phyloP scores from a whole-genome alignment of 2,329 filamentous ascomycete genomes.

The Fusarium sambucinum region DNA sequence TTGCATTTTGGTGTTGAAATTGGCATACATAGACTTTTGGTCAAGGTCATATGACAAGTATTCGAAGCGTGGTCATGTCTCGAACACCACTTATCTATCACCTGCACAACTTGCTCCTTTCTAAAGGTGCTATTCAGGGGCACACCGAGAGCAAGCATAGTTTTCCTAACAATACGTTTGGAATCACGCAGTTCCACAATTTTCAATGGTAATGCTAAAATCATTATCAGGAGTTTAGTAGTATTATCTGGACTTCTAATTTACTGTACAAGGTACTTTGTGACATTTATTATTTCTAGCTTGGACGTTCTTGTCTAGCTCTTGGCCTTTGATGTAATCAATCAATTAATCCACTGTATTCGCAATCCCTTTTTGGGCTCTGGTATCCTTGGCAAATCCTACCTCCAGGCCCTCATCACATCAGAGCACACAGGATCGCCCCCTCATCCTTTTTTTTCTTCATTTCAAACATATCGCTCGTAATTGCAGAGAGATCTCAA shows the following conservation, averaged over 20 bases:
- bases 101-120: background rate
- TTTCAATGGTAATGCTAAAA: background rate
- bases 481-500: background rate
- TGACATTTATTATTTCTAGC: slow-evolving; percentile 15
- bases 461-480: slow-evolving; percentile 13
- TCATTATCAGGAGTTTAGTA: background rate
- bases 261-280: background rate
- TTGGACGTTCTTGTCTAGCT: slow-evolving; percentile 3
- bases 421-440: background rate
- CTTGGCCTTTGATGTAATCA: slow-evolving; percentile 3
- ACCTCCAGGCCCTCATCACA: background rate
- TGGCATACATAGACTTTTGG: background rate
- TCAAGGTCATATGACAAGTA: slow-evolving; percentile 4
- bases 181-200: background rate
- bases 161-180: background rate
- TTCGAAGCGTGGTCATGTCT: background rate
- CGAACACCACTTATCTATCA: background rate
- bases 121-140: background rate
- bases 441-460: background rate
- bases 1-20: slow-evolving; percentile 18
- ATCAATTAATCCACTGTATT: slow-evolving; percentile 25
- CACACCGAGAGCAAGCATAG: background rate
- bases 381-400: slow-evolving; percentile 37
- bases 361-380: slow-evolving; percentile 13
- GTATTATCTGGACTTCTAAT: background rate